Conservation (phyloP, 805 yeast species). For the Spathaspora girioi region DNA sequence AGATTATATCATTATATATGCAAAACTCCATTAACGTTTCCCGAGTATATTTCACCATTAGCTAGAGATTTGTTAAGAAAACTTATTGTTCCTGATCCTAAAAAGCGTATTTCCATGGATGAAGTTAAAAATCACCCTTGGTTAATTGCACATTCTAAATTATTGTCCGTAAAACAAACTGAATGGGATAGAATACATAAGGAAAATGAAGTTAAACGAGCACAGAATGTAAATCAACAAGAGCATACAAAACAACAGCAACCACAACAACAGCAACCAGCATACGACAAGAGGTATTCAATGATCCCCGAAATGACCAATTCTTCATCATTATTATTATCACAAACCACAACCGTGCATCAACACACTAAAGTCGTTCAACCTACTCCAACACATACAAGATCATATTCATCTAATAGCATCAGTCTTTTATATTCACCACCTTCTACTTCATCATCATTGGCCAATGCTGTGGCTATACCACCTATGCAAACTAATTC, state of each 20-base stretch:
- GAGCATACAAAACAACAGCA: not conserved
- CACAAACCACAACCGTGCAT: slow-evolving; percentile 9
- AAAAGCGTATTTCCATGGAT: slow-evolving; percentile 61
- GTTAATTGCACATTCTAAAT: slow-evolving; percentile 80
- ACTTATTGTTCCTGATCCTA: slow-evolving; percentile 83
- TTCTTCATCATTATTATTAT: slow-evolving; percentile 32
- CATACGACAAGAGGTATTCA: slow-evolving; percentile 41
- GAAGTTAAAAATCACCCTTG: slow-evolving; percentile 81
- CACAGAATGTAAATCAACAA: slow-evolving; percentile 6
- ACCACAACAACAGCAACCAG: not conserved
- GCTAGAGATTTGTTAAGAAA: slow-evolving; percentile 88
- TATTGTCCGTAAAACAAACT: slow-evolving; percentile 76
- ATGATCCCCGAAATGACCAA: slow-evolving; percentile 40
- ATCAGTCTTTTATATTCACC: slow-evolving; percentile 45
- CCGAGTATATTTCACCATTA: slow-evolving; percentile 85
- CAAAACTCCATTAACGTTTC: slow-evolving; percentile 87
- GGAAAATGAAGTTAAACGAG: slow-evolving; percentile 19
- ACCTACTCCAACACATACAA: slow-evolving; percentile 16
- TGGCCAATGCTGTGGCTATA: slow-evolving; percentile 47
- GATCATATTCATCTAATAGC: slow-evolving; percentile 33
- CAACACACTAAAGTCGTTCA: slow-evolving; percentile 6
- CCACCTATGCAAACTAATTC: slow-evolving; percentile 22
- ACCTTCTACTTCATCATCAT: slow-evolving; percentile 64
- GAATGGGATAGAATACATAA: slow-evolving; percentile 77
- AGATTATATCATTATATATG: slow-evolving; percentile 89